Evolutionary conservation across 2,329 filamentous ascomycete genomes (phyloP).

Genomic region (Xylaria sp.): DNA sequence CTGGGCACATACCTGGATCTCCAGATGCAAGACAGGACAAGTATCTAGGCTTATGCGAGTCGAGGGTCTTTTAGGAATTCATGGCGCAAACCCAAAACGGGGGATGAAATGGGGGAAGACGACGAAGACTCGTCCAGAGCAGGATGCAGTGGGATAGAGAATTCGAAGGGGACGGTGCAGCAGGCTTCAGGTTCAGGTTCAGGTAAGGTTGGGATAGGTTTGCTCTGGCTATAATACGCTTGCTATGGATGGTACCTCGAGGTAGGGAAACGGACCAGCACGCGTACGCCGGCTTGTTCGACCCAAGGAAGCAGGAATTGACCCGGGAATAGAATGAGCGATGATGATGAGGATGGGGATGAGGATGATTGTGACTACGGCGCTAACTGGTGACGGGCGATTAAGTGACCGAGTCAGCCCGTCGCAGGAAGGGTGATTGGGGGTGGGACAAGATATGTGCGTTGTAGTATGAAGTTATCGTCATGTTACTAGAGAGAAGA

Average conservation of each 20-base stretch:
- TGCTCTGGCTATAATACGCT: conserved; percentile 14
- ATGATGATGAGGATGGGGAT: conserved; percentile 1
- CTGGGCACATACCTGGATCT: conserved; percentile 29
- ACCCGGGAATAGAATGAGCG: conserved; percentile 11
- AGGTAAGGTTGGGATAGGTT: conserved; percentile 13
- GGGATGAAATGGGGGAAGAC: conserved; percentile 14
- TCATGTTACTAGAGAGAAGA: conserved; percentile 27
- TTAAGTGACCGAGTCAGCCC: conserved; percentile 36
- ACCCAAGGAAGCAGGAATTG: not conserved
- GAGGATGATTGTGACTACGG: not conserved
- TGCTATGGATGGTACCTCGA: conserved; percentile 1
- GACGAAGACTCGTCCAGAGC: conserved; percentile 13
- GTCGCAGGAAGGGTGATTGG: conserved; percentile 29
- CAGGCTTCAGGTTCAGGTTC: not conserved
- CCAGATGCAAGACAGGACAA: conserved; percentile 22
- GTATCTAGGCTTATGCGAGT: conserved; percentile 25
- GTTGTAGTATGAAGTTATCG: conserved; percentile 35
- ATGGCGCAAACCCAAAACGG: conserved; percentile 37
- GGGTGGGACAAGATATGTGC: conserved; percentile 26
- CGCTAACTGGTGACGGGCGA: conserved; percentile 8
- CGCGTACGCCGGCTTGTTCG: not conserved
- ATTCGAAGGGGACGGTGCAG: conserved; percentile 5
- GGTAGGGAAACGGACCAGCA: conserved; percentile 6
- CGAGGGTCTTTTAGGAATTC: conserved; percentile 39
- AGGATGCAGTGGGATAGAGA: not conserved